These are phyloP conservation scores for Mallotus japonicus DNA, from an alignment of 441 rosid genomes.

Conservation along the genomic window DNA sequence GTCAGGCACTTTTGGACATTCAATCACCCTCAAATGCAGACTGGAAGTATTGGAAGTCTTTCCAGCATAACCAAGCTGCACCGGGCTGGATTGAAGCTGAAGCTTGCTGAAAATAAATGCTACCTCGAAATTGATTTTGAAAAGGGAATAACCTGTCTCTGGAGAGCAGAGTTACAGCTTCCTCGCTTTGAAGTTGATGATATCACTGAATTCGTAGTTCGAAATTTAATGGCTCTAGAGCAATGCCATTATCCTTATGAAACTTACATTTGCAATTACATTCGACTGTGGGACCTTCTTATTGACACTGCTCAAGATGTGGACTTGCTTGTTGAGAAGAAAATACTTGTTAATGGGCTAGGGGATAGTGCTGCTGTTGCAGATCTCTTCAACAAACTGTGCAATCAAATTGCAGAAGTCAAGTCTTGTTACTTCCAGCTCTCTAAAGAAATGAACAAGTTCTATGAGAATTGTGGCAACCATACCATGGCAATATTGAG, in stretches of 20 bases:
- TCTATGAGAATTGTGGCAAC: slow-evolving; percentile 18
- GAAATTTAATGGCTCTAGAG: slow-evolving; percentile 35
- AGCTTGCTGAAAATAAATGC: background rate
- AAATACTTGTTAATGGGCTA: slow-evolving; percentile 8
- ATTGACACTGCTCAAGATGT: slow-evolving; percentile 29
- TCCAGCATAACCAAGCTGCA: slow-evolving; percentile 23
- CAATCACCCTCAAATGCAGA: background rate
- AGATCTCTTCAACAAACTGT: slow-evolving; percentile 19
- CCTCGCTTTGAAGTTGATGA: slow-evolving; percentile 25
- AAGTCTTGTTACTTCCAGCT: slow-evolving; percentile 27
- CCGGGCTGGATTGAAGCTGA: slow-evolving; percentile 30
- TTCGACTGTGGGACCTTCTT: slow-evolving; percentile 25
- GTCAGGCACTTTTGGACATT: slow-evolving; percentile 13
- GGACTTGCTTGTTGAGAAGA: slow-evolving; percentile 26
- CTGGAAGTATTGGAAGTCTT: background rate
- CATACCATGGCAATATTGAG: slow-evolving; percentile 20
- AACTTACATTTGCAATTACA: slow-evolving; percentile 27
- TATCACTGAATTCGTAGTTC: slow-evolving; percentile 22
- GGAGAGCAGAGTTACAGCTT: slow-evolving; percentile 16
- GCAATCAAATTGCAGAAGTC: slow-evolving; percentile 33
- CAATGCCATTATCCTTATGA: slow-evolving; percentile 34
- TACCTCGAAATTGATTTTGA: slow-evolving; percentile 16
- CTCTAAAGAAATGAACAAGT: slow-evolving; percentile 5
- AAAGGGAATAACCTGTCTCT: background rate
- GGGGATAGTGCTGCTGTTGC: slow-evolving; percentile 13